A percentile compares a stretch with the other conserved stretches of the same genome.
These are phyloP conservation scores for Tubosaeta brunneosetosa DNA, from an alignment of 768 basidiomycete species.

Conservation along the genomic window DNA sequence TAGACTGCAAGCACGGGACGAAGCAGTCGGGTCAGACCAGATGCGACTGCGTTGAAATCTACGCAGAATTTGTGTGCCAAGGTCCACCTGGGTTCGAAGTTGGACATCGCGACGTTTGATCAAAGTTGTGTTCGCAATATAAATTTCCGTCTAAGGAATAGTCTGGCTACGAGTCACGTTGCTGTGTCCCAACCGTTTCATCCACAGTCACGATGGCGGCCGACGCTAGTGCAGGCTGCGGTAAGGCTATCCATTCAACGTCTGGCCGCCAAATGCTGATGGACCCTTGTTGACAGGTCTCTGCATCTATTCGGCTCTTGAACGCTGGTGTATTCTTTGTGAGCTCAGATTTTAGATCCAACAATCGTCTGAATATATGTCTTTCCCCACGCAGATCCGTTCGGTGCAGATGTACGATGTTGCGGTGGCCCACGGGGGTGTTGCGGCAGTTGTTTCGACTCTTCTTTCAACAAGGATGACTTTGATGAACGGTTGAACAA, in stretches of 20 bases:
- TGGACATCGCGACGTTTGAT: constrained; percentile 21
- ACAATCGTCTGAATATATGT: background rate
- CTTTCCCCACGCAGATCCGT: constrained; percentile 12
- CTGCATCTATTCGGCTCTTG: constrained; percentile 9
- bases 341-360: constrained; percentile 1
- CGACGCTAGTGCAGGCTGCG: constrained; percentile 9
- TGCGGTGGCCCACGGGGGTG: constrained; percentile 27
- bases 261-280: background rate
- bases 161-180: background rate
- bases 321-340: constrained; percentile 25
- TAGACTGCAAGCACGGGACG: constrained; percentile 6
- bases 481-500: constrained; percentile 28
- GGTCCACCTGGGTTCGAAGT: constrained; percentile 22
- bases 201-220: constrained; percentile 14
- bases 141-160: no score
- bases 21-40: constrained; percentile 16
- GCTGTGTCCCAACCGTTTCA: background rate
- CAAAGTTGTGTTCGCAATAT: no score
- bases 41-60: constrained; percentile 22
- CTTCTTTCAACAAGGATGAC: constrained; percentile 27
- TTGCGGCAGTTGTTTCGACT: constrained; percentile 25
- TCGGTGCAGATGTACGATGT: constrained; percentile 18
- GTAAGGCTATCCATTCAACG: constrained; percentile 9
- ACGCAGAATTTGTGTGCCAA: constrained; percentile 28
- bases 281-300: constrained; percentile 8